Base-by-base conservation (phyloP, 1,284 basidiomycete species). In the Ustilago bromivora region DNA sequence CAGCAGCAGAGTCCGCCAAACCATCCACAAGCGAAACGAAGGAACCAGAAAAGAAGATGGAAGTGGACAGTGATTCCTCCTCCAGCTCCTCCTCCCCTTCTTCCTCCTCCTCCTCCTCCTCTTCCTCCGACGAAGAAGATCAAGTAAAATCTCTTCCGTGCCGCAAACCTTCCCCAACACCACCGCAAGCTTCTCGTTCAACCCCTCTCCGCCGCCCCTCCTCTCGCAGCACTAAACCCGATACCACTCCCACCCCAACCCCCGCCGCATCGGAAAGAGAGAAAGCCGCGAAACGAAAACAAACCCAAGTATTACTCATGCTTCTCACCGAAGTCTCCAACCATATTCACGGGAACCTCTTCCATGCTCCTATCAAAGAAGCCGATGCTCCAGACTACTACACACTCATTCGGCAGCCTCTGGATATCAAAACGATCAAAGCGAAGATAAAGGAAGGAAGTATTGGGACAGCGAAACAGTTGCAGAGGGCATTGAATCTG, bases 351-450 rank as follows among this genome's bases (percentile, higher is more conserved):
- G 83, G 79, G 19, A 84, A 83, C 61, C 71, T 85, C 19, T 85
- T 85, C 58, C 79, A 85, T 49, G 74, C 79, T 8, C 70, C 81
- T n/a, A 83, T 84, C 76, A 85, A 83, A 70, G 82, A 83, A 59
- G 67, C 76, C 19, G 83, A 85, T 57, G 83, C 83, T 7, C 83
- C 83, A 0, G 79, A 84, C 70, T 85, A 85, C 70, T 84, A 85
- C 15, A 61, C 62, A 31, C 63, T 85, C 12, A 73, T 85, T 60
- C 73, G 74, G 47, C 72, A 81, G 32, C 82, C 83, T 34, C 69
- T 85, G 15, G 83, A 85, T 54, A 73, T 85, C 52, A 84, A 84
- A 53, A 76, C 79, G 36, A 85, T 85, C 71, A 81, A 80, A 57
- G 64, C 76, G 15, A 57, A 69, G 2, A 82, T 85, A 64, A 84